A percentile compares a stretch with the other conserved stretches of the same genome.
Conservation (phyloP, 2,329 filamentous ascomycete species). For the Pseudopyricularia cyperi region DNA sequence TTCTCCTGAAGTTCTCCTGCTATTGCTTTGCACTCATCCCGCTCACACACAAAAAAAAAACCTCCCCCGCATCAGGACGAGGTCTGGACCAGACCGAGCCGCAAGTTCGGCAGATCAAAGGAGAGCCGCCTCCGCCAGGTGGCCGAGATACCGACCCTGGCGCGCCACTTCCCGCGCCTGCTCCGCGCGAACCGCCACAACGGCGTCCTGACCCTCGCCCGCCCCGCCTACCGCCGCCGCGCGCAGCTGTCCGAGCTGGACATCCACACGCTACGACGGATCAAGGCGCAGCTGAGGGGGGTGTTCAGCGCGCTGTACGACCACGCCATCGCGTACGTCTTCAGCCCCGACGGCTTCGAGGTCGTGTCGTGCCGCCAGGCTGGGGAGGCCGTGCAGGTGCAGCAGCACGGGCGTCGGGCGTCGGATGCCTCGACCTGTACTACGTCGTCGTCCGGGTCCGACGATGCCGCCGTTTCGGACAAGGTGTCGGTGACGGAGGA, state of each 20-base stretch:
- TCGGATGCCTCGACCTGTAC: background rate
- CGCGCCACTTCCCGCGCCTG: constrained; percentile 3
- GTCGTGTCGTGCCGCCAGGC: background rate
- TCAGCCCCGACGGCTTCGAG: constrained; percentile 2
- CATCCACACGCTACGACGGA: background rate
- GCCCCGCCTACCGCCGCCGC: background rate
- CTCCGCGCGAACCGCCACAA: background rate
- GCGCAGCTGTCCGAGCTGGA: constrained; percentile 1
- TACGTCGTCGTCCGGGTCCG: background rate
- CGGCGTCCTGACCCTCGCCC: constrained; percentile 1
- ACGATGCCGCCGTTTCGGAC: background rate
- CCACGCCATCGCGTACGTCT: constrained; percentile 2
- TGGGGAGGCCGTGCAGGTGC: too few species aligned
- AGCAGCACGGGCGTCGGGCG: background rate
- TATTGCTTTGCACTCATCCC: too few species aligned
- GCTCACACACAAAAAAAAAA: too few species aligned
- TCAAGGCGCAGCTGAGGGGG: background rate
- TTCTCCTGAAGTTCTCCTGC: too few species aligned
- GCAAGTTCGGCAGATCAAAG: constrained; percentile 3
- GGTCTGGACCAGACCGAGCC: constrained; percentile 1
- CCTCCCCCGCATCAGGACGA: background rate
- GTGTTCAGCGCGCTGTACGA: constrained; percentile 2
- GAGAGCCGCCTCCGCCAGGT: constrained; percentile 2
- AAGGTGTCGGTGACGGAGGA: background rate
- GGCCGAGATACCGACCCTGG: constrained; percentile 1